phyloP scores from a whole-genome alignment of 192 early-diverging fungal genomes.

The Glomus cerebriforme region DNA sequence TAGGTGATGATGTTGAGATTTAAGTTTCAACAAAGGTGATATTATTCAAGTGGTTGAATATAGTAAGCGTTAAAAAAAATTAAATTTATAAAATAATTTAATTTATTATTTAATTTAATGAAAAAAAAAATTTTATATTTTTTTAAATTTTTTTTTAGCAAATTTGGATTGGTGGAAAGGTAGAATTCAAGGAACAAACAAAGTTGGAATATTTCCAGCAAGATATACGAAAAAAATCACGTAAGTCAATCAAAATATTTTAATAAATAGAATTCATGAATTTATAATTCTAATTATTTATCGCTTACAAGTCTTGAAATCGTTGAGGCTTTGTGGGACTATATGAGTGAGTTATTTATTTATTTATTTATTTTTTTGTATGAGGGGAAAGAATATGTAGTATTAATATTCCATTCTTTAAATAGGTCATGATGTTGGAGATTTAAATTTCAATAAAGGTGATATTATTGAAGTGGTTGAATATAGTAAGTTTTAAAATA shows the following conservation, averaged over 20 bases:
- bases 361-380: not conserved
- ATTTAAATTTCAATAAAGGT: conserved; percentile 5
- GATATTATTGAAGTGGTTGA: not conserved
- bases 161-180: conserved; percentile 9
- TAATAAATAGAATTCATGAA: not conserved
- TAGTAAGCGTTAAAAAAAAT: not conserved
- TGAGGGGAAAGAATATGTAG: no score
- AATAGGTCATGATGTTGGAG: not conserved
- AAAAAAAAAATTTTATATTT: no score
- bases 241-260: not conserved
- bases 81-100: not conserved
- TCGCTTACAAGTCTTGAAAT: no score
- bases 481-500: not conserved
- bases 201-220: conserved; percentile 2
- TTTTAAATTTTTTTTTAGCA: no score
- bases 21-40: conserved; percentile 5
- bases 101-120: no score
- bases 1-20: not conserved
- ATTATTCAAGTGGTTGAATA: not conserved
- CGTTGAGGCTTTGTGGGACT: not conserved
- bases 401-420: not conserved
- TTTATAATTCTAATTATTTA: not conserved
- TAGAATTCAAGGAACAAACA: not conserved
- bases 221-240: not conserved
- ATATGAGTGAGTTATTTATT: not conserved